A percentile compares a stretch with the other conserved stretches of the same genome.
phyloP scores from a whole-genome alignment of 345 rosid species.

The Populus ilicifolia region DNA sequence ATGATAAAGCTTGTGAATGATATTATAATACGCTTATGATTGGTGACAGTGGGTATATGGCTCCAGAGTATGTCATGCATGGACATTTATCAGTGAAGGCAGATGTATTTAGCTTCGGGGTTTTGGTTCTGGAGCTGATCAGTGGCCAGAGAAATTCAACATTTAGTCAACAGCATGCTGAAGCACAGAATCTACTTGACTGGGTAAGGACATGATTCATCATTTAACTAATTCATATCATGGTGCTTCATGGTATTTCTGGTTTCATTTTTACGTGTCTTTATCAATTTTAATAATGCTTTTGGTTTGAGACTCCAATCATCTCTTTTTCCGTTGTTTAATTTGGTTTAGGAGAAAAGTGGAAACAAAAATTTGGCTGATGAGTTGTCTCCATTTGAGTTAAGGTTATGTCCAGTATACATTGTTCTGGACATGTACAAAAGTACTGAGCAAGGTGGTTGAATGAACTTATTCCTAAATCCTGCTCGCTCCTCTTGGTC shows the following conservation, averaged over 20 bases:
- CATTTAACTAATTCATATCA: neutral
- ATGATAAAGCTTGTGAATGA: neutral
- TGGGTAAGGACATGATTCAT: conserved; percentile 55
- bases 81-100: conserved; percentile 77
- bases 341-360: neutral
- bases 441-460: neutral
- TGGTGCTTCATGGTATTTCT: neutral
- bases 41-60: conserved; percentile 86
- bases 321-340: neutral
- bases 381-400: neutral
- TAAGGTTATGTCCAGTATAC: neutral
- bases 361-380: neutral
- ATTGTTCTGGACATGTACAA: neutral
- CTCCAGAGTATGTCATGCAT: conserved; percentile 91
- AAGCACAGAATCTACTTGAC: conserved; percentile 70
- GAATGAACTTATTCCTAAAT: neutral
- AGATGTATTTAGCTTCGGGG: conserved; percentile 96
- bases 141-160: conserved; percentile 74
- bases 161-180: conserved; percentile 38
- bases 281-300: neutral
- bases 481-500: neutral
- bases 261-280: neutral
- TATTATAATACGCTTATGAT: conserved; percentile 8
- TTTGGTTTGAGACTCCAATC: neutral
- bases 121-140: conserved; percentile 77